Percentiles rank a stretch among this genome's conserved stretches.
Evolutionary conservation across 2,329 filamentous ascomycete genomes (phyloP).

Genomic region (Huntiella omanensis): DNA sequence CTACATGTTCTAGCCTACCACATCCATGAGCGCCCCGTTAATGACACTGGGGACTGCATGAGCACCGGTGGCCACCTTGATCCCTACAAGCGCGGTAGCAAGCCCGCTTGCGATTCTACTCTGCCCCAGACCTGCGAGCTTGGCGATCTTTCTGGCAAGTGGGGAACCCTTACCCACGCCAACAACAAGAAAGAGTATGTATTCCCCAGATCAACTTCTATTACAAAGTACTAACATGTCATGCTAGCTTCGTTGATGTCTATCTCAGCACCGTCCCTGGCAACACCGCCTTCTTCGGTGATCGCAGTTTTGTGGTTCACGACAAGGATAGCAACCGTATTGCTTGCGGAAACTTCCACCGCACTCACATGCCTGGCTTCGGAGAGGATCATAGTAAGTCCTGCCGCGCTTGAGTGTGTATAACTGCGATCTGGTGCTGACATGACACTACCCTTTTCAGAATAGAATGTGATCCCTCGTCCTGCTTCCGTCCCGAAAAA

Average conservation of each 20-base stretch:
- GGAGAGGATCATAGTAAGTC: neutral
- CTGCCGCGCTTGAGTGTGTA: no score
- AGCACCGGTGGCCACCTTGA: conserved; percentile 35
- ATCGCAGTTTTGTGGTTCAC: conserved; percentile 26
- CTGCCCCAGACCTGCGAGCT: conserved; percentile 36
- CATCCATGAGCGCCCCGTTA: conserved; percentile 34
- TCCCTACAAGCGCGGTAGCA: conserved; percentile 32
- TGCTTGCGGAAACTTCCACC: conserved; percentile 23
- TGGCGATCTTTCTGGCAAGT: conserved; percentile 41
- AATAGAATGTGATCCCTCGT: no score
- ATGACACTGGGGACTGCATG: conserved; percentile 35
- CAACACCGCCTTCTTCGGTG: conserved; percentile 26
- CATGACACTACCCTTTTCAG: no score
- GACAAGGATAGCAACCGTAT: conserved; percentile 22
- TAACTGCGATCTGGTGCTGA: no score
- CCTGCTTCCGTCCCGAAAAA: no score
- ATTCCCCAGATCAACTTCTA: neutral
- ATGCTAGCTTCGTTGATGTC: conserved; percentile 22
- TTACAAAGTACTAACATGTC: neutral
- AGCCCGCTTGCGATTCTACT: conserved; percentile 26
- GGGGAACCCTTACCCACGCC: conserved; percentile 24
- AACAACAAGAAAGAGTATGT: conserved; percentile 2
- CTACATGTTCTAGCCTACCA: conserved; percentile 30
- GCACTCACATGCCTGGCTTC: conserved; percentile 8
- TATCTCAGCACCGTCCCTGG: conserved; percentile 23